Conservation (phyloP, 129 eudicot genomes). For the Deinandra increscens region DNA sequence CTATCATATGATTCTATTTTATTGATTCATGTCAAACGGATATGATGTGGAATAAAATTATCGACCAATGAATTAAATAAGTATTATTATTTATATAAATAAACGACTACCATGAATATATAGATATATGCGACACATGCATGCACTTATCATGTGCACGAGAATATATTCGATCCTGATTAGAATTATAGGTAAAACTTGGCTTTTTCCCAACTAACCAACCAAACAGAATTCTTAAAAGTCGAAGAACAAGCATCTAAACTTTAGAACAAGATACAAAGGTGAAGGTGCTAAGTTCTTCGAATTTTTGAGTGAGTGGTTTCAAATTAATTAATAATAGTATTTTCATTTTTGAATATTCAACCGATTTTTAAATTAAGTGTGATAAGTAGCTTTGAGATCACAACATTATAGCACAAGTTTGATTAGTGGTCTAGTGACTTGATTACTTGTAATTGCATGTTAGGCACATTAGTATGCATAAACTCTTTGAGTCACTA, state of each 20-base stretch:
- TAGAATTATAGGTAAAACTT: conserved; percentile 21
- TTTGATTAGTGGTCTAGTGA: too few species aligned
- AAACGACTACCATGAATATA: not conserved
- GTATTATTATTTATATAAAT: not conserved
- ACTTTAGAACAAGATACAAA: conserved; percentile 31
- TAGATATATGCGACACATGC: not conserved
- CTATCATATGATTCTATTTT: not conserved
- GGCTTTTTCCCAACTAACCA: conserved; percentile 26
- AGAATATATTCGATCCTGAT: conserved; percentile 30
- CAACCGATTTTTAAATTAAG: too few species aligned
- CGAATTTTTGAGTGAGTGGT: conserved; percentile 17
- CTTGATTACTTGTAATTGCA: too few species aligned
- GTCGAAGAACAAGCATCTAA: conserved; percentile 33
- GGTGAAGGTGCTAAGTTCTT: conserved; percentile 31
- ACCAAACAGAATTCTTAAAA: conserved; percentile 39
- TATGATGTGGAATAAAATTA: too few species aligned
- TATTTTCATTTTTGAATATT: conserved; percentile 6
- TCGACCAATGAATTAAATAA: too few species aligned
- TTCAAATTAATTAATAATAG: not conserved
- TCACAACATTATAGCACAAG: too few species aligned
- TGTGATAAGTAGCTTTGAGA: too few species aligned
- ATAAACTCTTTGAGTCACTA: too few species aligned
- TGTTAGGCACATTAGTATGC: too few species aligned
- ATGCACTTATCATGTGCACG: too few species aligned
- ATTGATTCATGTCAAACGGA: not conserved